Base-by-base conservation (phyloP, 352 stramenopile genomes). In the Elongisporangium undulatum region DNA sequence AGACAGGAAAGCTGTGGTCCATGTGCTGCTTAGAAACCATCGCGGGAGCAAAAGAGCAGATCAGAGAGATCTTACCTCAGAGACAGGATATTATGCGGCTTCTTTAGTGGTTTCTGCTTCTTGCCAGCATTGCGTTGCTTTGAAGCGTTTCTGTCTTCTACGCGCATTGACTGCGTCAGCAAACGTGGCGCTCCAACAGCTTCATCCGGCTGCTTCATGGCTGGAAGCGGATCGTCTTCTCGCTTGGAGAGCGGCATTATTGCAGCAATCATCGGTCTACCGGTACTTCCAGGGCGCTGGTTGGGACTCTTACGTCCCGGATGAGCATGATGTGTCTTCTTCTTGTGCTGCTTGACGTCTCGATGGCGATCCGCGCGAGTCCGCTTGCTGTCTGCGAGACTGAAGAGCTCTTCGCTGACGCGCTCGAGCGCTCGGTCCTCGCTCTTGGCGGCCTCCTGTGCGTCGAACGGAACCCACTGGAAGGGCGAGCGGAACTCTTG, bases 401-500 rank as follows among this genome's bases (percentile, higher is more conserved):
- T 68, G n/a, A 61, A 68, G 48, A 55, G 61, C 45, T 64, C 60
- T 15, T 63, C 61, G 13, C 9, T 17, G 20, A 51, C 55, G 7
- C 41, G 38, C 13, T 41, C 20, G 8, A 26, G 17, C 39, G 39
- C 13, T n/a, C 24, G 20, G 3, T n/a, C 38, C 7, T 48, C 17
- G 21, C 10, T 52, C 21, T 13, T 48, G 39, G 15, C 6, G 16
- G 9, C 19, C 50, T 57, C 20, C 17, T 9, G 34, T 5, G 13
- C 39, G 41, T 57, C 49, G 3, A 45, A 17, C 1, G 51, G 51
- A 4, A 75, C 61, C 77, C 79, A 89, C 10, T 72, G 26, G 39
- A 90, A 90, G 7, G 77, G 80, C 49, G 77, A 79, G 17, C 77
- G 72, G 51, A 89, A 92, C 45, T 92, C 81, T 20, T 78, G 67